Evolutionary conservation across 129 eudicot genomes (phyloP), one percentile per base, ranked within the genome.

Genomic region (Flaveria trinervia): DNA sequence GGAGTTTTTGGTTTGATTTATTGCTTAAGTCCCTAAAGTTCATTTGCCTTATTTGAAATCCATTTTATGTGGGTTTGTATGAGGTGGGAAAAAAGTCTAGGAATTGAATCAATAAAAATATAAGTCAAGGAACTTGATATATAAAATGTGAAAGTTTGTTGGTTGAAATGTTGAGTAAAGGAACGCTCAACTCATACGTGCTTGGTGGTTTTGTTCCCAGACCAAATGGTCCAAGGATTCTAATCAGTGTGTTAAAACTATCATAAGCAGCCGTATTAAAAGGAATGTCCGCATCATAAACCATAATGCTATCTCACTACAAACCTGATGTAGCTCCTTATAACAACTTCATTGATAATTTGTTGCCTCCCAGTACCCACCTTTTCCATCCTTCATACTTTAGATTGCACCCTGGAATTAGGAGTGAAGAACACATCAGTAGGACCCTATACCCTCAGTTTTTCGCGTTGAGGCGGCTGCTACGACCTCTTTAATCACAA

Each of bases 181-280:
- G 36, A 30, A 30, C 52, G 13, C 52, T 73, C 8, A 66, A 3
- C 61, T 73, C 79, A 73, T 73, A 16, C 69, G 46, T 60, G 46
- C 8, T 30, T 6, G 79, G 64, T 65, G 79, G 74, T 65, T 79
- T 54, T 67, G 50, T 64, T 65, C 73, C 46, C 2, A 18, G 6
- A 25, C 73, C 44, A 79, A 25, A 62, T 41, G 65, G 66, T 45
- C 39, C 50, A 30, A 65, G 43, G 10, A 43, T 56, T 65, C 73
- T 56, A 64, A 5, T 33, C 12, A 7, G 33, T 64, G 2, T 64
- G 15, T 33, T 4, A 64, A 64, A 64, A 33, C 76, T 54, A 8
- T 66, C 52, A 74, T 75, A 60, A 2, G 36, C 68, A 3, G 25
- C 77, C 28, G 8, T 48, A 81, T 81, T 56, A 22, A 81, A 48